Evolutionary conservation across 2,329 filamentous ascomycete genomes (phyloP).

Genomic region (Cercospora berteroae): DNA sequence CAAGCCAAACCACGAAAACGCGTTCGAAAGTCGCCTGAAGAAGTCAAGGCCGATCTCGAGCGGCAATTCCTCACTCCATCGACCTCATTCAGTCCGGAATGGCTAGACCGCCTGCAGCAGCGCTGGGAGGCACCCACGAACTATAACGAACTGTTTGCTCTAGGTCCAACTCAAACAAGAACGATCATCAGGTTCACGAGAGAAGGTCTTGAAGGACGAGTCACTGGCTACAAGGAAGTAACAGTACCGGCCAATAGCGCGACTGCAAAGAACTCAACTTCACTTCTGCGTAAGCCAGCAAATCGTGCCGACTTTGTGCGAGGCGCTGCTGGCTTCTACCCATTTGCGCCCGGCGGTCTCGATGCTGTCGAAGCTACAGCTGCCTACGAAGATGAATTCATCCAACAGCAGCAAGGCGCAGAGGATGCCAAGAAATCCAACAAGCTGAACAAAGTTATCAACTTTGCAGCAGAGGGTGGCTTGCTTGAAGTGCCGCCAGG

Average conservation of each 20-base stretch:
- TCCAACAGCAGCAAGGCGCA: conserved; percentile 48
- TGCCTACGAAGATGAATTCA: conserved; percentile 73
- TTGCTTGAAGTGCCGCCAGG: conserved; percentile 81
- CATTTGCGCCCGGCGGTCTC: conserved; percentile 86
- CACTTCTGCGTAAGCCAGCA: conserved; percentile 79
- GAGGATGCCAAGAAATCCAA: conserved; percentile 43
- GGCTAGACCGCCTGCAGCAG: conserved; percentile 87
- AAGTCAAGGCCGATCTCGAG: conserved; percentile 69
- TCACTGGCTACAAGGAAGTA: conserved; percentile 91
- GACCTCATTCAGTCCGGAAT: conserved; percentile 73
- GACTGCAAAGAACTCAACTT: conserved; percentile 94
- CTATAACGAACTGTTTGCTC: conserved; percentile 77
- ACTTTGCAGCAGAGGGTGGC: conserved; percentile 72
- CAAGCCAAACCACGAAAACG: conserved; percentile 53
- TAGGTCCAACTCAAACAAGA: conserved; percentile 87
- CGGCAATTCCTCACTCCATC: conserved; percentile 76
- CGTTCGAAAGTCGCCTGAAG: conserved; percentile 56
- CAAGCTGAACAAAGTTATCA: conserved; percentile 79
- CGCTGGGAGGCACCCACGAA: conserved; percentile 81
- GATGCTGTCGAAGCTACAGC: conserved; percentile 84
- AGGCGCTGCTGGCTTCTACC: conserved; percentile 89
- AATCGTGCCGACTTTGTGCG: conserved; percentile 86
- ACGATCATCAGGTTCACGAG: conserved; percentile 92
- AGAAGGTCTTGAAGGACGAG: conserved; percentile 85
- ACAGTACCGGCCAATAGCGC: conserved; percentile 85